phyloP scores from a whole-genome alignment of 2,329 filamentous ascomycete genomes.

The Phoma herbarum region DNA sequence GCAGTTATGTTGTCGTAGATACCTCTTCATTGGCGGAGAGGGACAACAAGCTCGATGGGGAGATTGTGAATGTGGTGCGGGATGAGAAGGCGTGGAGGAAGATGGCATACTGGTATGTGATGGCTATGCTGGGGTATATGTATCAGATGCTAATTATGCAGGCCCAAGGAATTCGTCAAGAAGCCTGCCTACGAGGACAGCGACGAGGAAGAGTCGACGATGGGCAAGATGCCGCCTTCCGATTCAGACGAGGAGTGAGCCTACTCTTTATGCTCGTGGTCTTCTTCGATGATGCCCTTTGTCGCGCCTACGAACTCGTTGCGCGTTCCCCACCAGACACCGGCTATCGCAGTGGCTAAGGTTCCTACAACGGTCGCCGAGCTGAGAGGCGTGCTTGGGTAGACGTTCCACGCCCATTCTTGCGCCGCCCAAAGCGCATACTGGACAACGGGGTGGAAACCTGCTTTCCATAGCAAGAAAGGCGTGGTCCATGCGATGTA shows the following conservation, averaged over 20 bases:
- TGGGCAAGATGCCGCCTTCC: slow-evolving; percentile 85
- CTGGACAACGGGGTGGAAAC: slow-evolving; percentile 72
- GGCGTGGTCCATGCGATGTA: slow-evolving; percentile 91
- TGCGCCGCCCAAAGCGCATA: slow-evolving; percentile 78
- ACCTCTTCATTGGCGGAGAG: slow-evolving; percentile 69
- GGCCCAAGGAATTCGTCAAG: slow-evolving; percentile 83
- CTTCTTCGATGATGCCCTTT: slow-evolving; percentile 37
- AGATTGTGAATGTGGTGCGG: slow-evolving; percentile 91
- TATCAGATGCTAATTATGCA: slow-evolving; percentile 24
- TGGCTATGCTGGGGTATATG: slow-evolving; percentile 13
- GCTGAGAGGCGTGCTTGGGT: slow-evolving; percentile 76
- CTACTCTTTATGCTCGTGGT: slow-evolving; percentile 48
- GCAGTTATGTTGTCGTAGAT: slow-evolving; percentile 87
- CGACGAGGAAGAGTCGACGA: slow-evolving; percentile 79
- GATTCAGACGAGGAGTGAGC: slow-evolving; percentile 72
- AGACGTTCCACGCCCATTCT: slow-evolving; percentile 95
- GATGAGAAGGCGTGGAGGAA: slow-evolving; percentile 95
- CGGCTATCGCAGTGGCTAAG: slow-evolving; percentile 71
- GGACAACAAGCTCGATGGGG: slow-evolving; percentile 81
- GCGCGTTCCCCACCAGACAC: slow-evolving; percentile 67
- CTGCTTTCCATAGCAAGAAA: slow-evolving; percentile 83
- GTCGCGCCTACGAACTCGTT: slow-evolving; percentile 53
- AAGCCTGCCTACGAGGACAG: slow-evolving; percentile 67
- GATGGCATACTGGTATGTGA: slow-evolving; percentile 75
- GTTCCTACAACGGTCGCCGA: slow-evolving; percentile 74